Evolutionary conservation across 352 stramenopile species (phyloP).

Genomic region (Phytophthora citricola): DNA sequence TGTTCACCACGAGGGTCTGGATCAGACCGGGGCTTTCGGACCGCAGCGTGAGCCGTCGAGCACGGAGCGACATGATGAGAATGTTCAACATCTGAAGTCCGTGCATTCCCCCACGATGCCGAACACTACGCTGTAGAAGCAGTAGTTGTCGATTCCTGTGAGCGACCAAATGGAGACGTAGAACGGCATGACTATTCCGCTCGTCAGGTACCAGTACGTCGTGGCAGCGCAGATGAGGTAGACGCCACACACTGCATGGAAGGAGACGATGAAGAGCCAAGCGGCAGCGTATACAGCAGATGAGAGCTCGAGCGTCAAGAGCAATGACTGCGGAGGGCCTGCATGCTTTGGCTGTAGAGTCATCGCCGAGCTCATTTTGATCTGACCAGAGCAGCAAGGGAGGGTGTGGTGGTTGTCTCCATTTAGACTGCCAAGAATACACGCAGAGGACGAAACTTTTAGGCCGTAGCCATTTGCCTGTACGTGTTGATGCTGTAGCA

Average conservation of each 20-base stretch:
- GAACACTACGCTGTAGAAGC: slow-evolving; percentile 33
- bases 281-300: background rate
- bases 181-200: slow-evolving; percentile 18
- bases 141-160: slow-evolving; percentile 29
- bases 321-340: background rate
- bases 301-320: slow-evolving; percentile 9
- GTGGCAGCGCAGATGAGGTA: slow-evolving; percentile 31
- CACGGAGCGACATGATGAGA: slow-evolving; percentile 24
- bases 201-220: slow-evolving; percentile 37
- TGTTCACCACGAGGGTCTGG: slow-evolving; percentile 1
- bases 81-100: slow-evolving; percentile 28
- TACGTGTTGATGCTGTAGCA: background rate
- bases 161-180: slow-evolving; percentile 35
- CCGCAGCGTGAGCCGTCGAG: slow-evolving; percentile 21
- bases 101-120: slow-evolving; percentile 34
- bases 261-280: slow-evolving; percentile 35
- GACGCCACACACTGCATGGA: slow-evolving; percentile 25
- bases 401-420: no score
- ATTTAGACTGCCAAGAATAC: no score
- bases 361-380: no score
- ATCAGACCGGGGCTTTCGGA: slow-evolving; percentile 13
- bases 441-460: no score
- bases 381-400: no score
- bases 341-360: background rate
- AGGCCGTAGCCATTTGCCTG: no score